Evolutionary conservation across 768 basidiomycete genomes (phyloP), one percentile per base, ranked within the genome.

Genomic region (Trichaptum fuscoviolaceum): DNA sequence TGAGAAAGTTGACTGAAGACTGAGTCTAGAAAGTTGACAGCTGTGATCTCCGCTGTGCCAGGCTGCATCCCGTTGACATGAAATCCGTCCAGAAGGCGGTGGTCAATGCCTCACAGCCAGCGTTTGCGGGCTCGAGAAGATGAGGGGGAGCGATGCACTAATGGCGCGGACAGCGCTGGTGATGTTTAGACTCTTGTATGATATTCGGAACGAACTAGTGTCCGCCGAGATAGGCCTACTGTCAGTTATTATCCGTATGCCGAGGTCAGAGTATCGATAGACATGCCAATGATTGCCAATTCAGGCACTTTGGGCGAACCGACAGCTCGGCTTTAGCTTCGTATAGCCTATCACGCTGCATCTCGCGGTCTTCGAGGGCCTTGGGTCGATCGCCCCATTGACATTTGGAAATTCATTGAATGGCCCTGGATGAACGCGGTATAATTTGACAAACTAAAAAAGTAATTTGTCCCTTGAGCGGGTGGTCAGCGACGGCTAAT

Each of bases 41-140:
- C 42, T 52, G 42, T 52, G 42, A 52, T 52, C 42, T 52, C 42
- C 42, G 42, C 42, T 52, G 42, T 52, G 42, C 42, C 42, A 52
- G 42, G 12, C 42, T 52, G 42, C 42, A 52, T 52, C 42, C 42
- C 42, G 42, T 20, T 52, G 42, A 52, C 42, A 52, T 52, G 42
- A 52, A 52, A 6, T 52, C 42, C 42, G 42, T 52, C 20, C 42
- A 12, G 42, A 52, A 52, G 5, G 42, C 42, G 42, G 20, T 52
- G 42, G 42, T 52, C 42, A 52, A 52, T 36, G 20, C 42, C 42
- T 52, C 42, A 20, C 42, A 52, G 42, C 42, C 42, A 52, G 30
- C 30, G 30, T 30, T 30, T 30, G 30, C 30, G 30, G 30, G 30
- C 30, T 30, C 30, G 30, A 30, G 30, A 30, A 30, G 42, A 52